phyloP scores from a whole-genome alignment of 352 stramenopile species.

The Globisporangium nodosum region DNA sequence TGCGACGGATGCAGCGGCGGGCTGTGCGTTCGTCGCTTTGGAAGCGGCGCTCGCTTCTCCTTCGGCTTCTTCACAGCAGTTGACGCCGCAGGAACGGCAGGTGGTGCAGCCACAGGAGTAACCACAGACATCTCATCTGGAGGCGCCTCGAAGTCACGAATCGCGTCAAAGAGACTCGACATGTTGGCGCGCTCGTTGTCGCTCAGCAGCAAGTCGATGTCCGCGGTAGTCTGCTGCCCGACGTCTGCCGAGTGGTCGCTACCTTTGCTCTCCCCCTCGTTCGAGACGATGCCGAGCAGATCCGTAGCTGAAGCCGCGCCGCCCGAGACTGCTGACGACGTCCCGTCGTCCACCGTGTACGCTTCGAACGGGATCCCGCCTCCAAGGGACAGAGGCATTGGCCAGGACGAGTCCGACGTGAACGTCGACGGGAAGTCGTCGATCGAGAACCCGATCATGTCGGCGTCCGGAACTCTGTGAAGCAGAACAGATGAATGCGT shows the following conservation, averaged over 20 bases:
- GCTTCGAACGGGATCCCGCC: slow-evolving; percentile 17
- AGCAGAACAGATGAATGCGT: neutral
- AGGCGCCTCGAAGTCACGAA: slow-evolving; percentile 61
- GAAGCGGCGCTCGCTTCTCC: slow-evolving; percentile 6
- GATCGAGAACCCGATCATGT: slow-evolving; percentile 68
- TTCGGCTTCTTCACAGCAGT: slow-evolving; percentile 13
- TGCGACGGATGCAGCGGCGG: slow-evolving; percentile 15
- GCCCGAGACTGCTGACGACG: neutral
- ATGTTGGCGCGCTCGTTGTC: slow-evolving; percentile 60
- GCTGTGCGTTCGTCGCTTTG: slow-evolving; percentile 20
- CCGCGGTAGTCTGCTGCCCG: slow-evolving; percentile 9
- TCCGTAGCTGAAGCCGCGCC: neutral
- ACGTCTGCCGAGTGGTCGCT: neutral
- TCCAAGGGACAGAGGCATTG: slow-evolving; percentile 16
- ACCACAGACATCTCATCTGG: slow-evolving; percentile 1
- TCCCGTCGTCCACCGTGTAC: slow-evolving; percentile 5
- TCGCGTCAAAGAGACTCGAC: slow-evolving; percentile 58
- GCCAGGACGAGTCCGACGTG: slow-evolving; percentile 36
- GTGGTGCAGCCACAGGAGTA: neutral
- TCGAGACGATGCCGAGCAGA: neutral
- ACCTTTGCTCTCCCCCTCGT: slow-evolving; percentile 1
- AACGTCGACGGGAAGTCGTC: slow-evolving; percentile 56
- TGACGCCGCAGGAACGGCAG: slow-evolving; percentile 6
- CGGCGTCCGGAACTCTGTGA: slow-evolving; percentile 30
- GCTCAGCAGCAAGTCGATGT: slow-evolving; percentile 54